Conservation (phyloP, 164 flowering plant genomes). For the Aristolochia contorta region DNA sequence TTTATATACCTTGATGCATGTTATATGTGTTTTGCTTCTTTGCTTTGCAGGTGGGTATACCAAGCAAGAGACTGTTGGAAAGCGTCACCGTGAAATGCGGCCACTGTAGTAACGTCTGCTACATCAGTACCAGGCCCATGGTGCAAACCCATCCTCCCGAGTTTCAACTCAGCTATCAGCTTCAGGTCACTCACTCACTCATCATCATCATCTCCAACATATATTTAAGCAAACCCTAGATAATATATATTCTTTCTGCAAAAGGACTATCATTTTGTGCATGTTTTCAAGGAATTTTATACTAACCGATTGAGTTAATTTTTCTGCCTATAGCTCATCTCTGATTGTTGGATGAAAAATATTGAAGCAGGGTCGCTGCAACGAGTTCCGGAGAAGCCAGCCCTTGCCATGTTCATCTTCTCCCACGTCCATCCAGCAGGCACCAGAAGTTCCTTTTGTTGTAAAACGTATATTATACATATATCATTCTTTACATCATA, state of each 20-base stretch:
- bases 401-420: conserved; percentile 44
- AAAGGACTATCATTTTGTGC: too few species aligned
- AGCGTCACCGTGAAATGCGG: conserved; percentile 96
- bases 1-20: neutral
- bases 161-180: conserved; percentile 43
- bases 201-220: too few species aligned
- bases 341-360: neutral
- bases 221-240: too few species aligned
- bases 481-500: too few species aligned
- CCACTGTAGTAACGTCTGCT: conserved; percentile 80
- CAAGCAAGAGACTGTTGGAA: conserved; percentile 65
- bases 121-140: conserved; percentile 66
- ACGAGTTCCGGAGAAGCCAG: conserved; percentile 34
- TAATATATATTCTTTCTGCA: too few species aligned
- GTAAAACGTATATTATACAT: conserved; percentile 51
- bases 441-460: conserved; percentile 61
- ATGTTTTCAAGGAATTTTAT: too few species aligned
- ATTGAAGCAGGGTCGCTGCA: conserved; percentile 30
- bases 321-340: too few species aligned
- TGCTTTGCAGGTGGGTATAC: conserved; percentile 64
- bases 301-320: too few species aligned
- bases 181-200: conserved; percentile 2
- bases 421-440: conserved; percentile 33
- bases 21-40: neutral
- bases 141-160: conserved; percentile 45